A percentile compares a stretch with the other conserved stretches of the same genome.
These are phyloP conservation scores for Mucor sp. DNA, from an alignment of 371 early-diverging fungal species.

Conservation along the genomic window DNA sequence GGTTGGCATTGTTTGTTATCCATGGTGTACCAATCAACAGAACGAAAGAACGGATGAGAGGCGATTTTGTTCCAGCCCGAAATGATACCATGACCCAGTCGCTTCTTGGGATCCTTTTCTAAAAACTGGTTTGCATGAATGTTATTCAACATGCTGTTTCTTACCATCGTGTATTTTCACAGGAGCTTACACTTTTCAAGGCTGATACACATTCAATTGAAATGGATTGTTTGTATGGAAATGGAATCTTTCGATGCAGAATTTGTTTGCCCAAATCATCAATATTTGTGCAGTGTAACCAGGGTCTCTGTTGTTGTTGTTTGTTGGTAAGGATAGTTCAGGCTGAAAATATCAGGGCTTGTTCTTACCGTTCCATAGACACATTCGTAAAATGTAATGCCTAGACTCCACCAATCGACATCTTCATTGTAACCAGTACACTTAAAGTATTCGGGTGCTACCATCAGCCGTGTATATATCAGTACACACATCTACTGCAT, in stretches of 20 bases:
- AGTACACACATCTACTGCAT: neutral
- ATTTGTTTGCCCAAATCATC: constrained; percentile 52
- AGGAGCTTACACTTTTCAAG: constrained; percentile 44
- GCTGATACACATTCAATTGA: constrained; percentile 55
- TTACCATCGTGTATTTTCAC: neutral
- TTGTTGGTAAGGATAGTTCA: neutral
- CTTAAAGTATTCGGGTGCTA: constrained; percentile 77
- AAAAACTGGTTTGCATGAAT: constrained; percentile 28
- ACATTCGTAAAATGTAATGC: constrained; percentile 73
- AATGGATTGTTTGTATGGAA: constrained; percentile 38
- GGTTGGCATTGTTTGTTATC: constrained; percentile 45
- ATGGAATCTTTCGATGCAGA: constrained; percentile 39
- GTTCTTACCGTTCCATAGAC: constrained; percentile 49
- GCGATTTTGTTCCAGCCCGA: constrained; percentile 35
- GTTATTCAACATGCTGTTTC: neutral
- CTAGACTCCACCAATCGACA: constrained; percentile 90
- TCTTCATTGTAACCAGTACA: constrained; percentile 61
- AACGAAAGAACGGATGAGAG: constrained; percentile 45
- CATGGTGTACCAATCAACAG: constrained; percentile 40
- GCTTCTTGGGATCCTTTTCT: constrained; percentile 34
- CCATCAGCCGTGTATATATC: neutral
- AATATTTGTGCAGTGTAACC: constrained; percentile 42
- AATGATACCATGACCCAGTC: constrained; percentile 42
- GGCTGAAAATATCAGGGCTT: neutral
- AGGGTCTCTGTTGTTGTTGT: constrained; percentile 40